Evolutionary conservation across 352 stramenopile species (phyloP).

Genomic region (Globisporangium irregulare): DNA sequence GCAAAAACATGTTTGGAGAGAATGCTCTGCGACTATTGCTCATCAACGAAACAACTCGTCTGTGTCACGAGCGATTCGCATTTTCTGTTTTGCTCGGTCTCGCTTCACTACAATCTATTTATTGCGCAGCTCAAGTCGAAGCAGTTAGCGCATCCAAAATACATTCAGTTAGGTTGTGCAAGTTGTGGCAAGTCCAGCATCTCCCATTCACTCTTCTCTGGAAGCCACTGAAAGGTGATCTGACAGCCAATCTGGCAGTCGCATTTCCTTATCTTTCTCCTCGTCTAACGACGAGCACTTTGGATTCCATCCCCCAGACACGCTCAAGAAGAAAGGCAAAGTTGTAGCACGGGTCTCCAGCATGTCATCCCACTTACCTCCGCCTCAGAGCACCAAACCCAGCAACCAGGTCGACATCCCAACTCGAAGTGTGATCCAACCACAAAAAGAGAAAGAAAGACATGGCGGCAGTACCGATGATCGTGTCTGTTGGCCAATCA

Average conservation of each 20-base stretch:
- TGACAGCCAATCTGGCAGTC: background rate
- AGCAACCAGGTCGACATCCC: background rate
- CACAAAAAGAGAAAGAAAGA: background rate
- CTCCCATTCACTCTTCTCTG: background rate
- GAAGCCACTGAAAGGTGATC: background rate
- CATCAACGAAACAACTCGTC: background rate
- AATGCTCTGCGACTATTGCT: background rate
- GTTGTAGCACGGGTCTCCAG: background rate
- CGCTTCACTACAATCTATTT: background rate
- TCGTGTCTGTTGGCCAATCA: constrained; percentile 42
- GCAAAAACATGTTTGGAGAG: background rate
- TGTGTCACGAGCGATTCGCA: background rate
- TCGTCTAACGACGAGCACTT: background rate
- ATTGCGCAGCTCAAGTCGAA: background rate
- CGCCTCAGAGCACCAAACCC: background rate
- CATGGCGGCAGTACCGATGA: background rate
- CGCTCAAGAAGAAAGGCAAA: background rate
- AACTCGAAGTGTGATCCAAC: background rate
- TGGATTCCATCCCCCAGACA: background rate
- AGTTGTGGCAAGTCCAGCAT: background rate
- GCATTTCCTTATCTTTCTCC: background rate
- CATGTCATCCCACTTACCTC: background rate
- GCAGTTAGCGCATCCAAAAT: background rate
- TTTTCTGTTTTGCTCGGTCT: background rate
- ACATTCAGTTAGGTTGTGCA: background rate